Evolutionary conservation across 2,329 filamentous ascomycete genomes (phyloP), one percentile per base, ranked within the genome.

Genomic region (Camptophora hylomeconis): DNA sequence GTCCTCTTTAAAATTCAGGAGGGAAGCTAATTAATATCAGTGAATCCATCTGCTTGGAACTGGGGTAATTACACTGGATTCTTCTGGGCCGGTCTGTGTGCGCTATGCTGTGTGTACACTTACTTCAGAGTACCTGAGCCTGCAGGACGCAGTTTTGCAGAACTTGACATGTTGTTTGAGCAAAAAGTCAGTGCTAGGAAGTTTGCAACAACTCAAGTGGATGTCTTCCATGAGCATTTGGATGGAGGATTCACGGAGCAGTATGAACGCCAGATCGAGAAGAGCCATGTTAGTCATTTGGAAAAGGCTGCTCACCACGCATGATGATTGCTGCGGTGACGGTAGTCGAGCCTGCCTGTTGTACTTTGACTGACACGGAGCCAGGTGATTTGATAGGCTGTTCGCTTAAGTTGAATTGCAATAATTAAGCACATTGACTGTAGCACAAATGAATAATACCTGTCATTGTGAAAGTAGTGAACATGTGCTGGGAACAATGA

Each of bases 21-120:
- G 75, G n/a, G 81, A 76, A 52, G 66, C 71, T 35, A 78, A 80
- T 53, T 81, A 75, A 53, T 62, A 64, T 7, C 69, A 73, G 4
- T 72, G 75, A 5, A 66, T 73, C 45, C 39, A 36, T 23, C 45
- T 40, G 78, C 73, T 1, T 93, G 86, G 84, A 63, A 92, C 54
- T 93, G 83, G 84, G 66, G 72, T 36, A 89, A 89, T 57, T 89
- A 70, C 45, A 71, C 83, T 1, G 83, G 84, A 16, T 92, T 92
- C 59, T 92, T 92, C 62, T 83, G 83, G 80, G 75, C 72, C 9
- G 80, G 75, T 1, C 75, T 82, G 33, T 87, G 80, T 56, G 81
- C 83, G 57, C 55, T 74, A 31, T 89, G 80, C 58, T 72, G 86
- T 45, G 57, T 89, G 10, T 92, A 87, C 57, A 78, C 77, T 0